Base-by-base conservation (phyloP, 2,329 filamentous ascomycete genomes). In the Calonectria honghensis region DNA sequence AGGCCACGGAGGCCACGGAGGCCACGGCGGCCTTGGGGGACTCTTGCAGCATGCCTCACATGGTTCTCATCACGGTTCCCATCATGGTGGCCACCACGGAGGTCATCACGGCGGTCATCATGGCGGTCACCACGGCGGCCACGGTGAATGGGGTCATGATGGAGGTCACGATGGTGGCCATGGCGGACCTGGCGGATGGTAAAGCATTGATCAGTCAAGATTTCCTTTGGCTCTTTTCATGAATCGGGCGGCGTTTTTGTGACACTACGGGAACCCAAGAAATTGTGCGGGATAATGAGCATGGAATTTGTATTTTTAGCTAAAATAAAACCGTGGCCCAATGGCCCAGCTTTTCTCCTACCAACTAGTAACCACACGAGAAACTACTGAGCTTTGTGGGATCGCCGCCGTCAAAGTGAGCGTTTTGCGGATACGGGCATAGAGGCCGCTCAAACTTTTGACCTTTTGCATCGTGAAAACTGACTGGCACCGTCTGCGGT, bases 351-450 rank as follows among this genome's bases (percentile, higher is more conserved):
- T 6, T 45, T 24, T 48, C 11, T 48, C 20, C 41, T n/a, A 48
- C n/a, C 45, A 24, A 24, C 41, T 61, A 70, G 52, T 70, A 11
- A 6, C 3, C 20, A 20, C 68, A 70, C 3, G 68, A 64, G 27
- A 65, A 70, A 27, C 68, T 65, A 9, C 31, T 31, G 6, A 48
- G 13, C 6, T 32, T 64, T 1, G 50, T 72, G 0, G 61, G 61
- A 61, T 72, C 69, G 1, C 61, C 61, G 9, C 61, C 73, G n/a
- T 71, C 41, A 71, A 82, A 86, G 77, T 27, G 79, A 75, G 82
- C 75, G 18, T 78, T 79, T 57, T 80, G 76, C 2, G 82, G 80
- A 71, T 81, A 84, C 51, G 81, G 81, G 76, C 88, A 89, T 69
- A 89, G 78, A 24, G 82, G 82, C 29, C 87, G 82, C 48, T 82